A percentile compares a stretch with the other conserved stretches of the same genome.
Evolutionary conservation across 768 basidiomycete genomes (phyloP).

Genomic region (Lyophyllum decastes): DNA sequence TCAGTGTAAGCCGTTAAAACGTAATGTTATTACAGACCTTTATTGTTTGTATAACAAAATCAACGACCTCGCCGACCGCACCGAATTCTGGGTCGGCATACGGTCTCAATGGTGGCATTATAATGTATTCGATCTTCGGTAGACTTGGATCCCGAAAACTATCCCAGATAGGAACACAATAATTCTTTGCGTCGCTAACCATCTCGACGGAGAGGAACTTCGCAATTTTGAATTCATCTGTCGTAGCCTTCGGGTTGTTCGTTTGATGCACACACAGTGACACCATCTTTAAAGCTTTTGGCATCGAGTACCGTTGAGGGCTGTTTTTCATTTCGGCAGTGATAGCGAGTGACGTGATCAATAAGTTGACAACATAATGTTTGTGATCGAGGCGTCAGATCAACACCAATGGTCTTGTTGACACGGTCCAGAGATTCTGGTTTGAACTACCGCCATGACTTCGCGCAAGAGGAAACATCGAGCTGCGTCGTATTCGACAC

Average conservation of each 20-base stretch:
- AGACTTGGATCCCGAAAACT: conserved; percentile 15
- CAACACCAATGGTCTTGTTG: neutral
- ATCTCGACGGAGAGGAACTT: conserved; percentile 7
- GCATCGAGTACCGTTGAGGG: conserved; percentile 10
- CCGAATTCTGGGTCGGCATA: conserved; percentile 35
- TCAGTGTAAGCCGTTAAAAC: neutral
- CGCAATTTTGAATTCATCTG: conserved; percentile 10
- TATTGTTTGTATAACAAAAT: conserved; percentile 30
- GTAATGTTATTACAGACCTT: conserved; percentile 2
- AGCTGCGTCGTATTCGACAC: neutral
- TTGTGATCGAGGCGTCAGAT: neutral
- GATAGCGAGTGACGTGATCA: too few relatives aligned
- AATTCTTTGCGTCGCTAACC: conserved; percentile 7
- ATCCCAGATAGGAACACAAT: conserved; percentile 21
- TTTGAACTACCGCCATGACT: neutral
- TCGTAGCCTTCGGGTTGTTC: neutral
- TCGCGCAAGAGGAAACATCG: conserved; percentile 15
- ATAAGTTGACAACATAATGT: neutral
- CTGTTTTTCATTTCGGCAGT: too few relatives aligned
- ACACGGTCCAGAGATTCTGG: too few relatives aligned
- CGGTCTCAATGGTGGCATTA: conserved; percentile 38
- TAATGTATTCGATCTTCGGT: conserved; percentile 18
- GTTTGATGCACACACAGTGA: conserved; percentile 10
- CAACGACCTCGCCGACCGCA: conserved; percentile 27
- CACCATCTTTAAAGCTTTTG: neutral